Base-by-base conservation (phyloP, 2,329 filamentous ascomycete species). In the Rhynchosporium secalis region DNA sequence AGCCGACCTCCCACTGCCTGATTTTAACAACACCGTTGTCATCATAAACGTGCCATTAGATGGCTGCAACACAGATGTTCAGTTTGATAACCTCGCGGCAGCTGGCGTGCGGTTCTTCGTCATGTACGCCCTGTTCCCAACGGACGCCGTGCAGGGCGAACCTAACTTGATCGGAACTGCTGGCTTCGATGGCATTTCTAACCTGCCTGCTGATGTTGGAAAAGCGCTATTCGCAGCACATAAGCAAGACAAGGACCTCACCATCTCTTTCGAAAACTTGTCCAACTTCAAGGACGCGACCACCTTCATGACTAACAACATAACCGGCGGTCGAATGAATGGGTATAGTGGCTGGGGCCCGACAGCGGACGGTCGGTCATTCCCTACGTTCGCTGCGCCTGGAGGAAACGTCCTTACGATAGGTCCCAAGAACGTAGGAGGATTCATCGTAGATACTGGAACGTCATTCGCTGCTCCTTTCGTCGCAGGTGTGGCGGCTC, bases 381-480 rank as follows among this genome's bases (percentile, higher is more conserved):
- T n/a, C 13, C 56, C 56, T 12, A 26, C 46, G 4, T 26, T 49
- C 28, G 49, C 56, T 7, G 75, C 73, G 3, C 75, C 75, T 0
- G 75, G 76, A 0, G 74, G 74, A 0, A 63, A 71, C 20, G 74
- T 76, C 12, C 69, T 78, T 9, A 72, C 75, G 1, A 76, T 75
- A 0, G 76, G 70, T 63, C 75, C 75, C 0, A 58, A 76, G 3
- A 72, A 68, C 3, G 57, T 66, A 0, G 71, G 71, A 1, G 72
- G 71, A 13, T 77, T 76, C 38, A 70, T 71, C 2, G 73, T 76
- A 33, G 66, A 76, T n/a, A 72, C 71, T 1, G 76, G 75, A 1
- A 77, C 76, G 1, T 76, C 74, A 3, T 77, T 77, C 75, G 71
- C 75, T 0, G 72, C 74, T 0, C 75, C 76, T 0, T 76, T 72